Evolutionary conservation across 2,329 filamentous ascomycete genomes (phyloP), one percentile per base, ranked within the genome.

Genomic region (Coniochaeta ligniaria): DNA sequence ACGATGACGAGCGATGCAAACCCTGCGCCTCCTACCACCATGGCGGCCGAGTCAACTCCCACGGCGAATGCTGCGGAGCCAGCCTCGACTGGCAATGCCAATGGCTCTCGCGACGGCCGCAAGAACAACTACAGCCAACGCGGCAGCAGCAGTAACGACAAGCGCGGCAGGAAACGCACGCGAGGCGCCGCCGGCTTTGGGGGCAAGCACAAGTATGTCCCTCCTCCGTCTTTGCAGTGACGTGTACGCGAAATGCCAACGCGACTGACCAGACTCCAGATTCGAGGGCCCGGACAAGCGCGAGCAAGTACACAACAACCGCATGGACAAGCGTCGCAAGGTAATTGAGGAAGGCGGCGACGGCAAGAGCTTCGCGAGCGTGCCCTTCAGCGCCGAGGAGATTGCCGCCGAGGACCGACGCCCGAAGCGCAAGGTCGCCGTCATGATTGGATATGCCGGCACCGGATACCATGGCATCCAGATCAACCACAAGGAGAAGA

Each of bases 391-490:
- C 59, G 83, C 90, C 67, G 92, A 95, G 65, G 93, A 97, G 75
- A 94, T 97, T 66, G 91, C 89, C 14, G 86, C 87, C 55, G 95
- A 99, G 73, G 88, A 89, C 72, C 87, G 94, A 65, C 86, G 87
- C 60, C 95, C 95, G 26, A 99, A 99, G 82, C 88, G 91, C 74
- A 99, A 99, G 79, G 94, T 97, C 57, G 95, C 94, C 45, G 92
- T 99, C 35, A 79, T 98, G 80, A 88, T 99, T 67, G 95, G 95
- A 17, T 99, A 99, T 74, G 92, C 93, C 6, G 95, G 95, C 57
- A 96, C 92, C 11, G 95, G 95, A 17, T 99, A 99, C 80, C 93
- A 92, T 76, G 95, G 95, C 69, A 96, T 99, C 88, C 95, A 99
- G 77, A 90, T 99, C 71, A 87, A 88, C 73, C 81, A 81, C 68